These are phyloP conservation scores for Chaetomium fimeti DNA, from an alignment of 495 filamentous ascomycete species.

Conservation along the genomic window DNA sequence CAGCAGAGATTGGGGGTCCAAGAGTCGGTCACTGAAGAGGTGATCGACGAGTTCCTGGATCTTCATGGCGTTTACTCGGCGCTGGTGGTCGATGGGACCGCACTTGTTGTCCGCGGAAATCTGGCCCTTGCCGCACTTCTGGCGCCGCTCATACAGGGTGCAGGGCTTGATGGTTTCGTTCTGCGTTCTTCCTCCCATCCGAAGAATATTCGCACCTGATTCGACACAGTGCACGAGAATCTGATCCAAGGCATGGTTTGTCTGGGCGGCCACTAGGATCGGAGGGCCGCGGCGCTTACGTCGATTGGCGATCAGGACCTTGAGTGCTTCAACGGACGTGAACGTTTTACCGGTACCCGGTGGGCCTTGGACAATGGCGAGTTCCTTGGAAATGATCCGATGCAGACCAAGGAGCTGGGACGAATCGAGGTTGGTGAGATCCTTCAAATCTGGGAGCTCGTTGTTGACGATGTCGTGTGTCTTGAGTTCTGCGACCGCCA, in stretches of 20 bases:
- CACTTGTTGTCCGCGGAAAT: slow-evolving; percentile 25
- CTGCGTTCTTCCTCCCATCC: slow-evolving; percentile 72
- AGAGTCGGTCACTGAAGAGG: slow-evolving; percentile 52
- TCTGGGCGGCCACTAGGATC: slow-evolving; percentile 79
- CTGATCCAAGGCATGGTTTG: slow-evolving; percentile 92
- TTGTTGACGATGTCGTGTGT: slow-evolving; percentile 23
- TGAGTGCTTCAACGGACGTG: slow-evolving; percentile 70
- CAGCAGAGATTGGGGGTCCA: slow-evolving; percentile 49
- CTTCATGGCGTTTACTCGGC: slow-evolving; percentile 30
- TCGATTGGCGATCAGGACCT: slow-evolving; percentile 61
- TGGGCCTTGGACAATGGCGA: slow-evolving; percentile 85
- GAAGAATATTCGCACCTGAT: slow-evolving; percentile 66
- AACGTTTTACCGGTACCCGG: slow-evolving; percentile 90
- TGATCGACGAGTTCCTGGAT: slow-evolving; percentile 47
- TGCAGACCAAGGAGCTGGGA: slow-evolving; percentile 68
- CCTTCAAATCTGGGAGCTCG: slow-evolving; percentile 26
- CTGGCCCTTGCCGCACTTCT: slow-evolving; percentile 12
- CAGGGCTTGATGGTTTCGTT: slow-evolving; percentile 63
- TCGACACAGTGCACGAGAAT: slow-evolving; percentile 64
- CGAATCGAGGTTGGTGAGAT: slow-evolving; percentile 57
- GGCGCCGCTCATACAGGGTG: slow-evolving; percentile 63
- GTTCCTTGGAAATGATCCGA: slow-evolving; percentile 66
- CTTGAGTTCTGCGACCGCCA: slow-evolving; percentile 5
- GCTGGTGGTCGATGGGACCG: slow-evolving; percentile 28
- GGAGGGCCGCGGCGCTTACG: slow-evolving; percentile 30